Evolutionary conservation across 148 eudicot genomes (phyloP).

Genomic region (Rhododendron griersonianum): DNA sequence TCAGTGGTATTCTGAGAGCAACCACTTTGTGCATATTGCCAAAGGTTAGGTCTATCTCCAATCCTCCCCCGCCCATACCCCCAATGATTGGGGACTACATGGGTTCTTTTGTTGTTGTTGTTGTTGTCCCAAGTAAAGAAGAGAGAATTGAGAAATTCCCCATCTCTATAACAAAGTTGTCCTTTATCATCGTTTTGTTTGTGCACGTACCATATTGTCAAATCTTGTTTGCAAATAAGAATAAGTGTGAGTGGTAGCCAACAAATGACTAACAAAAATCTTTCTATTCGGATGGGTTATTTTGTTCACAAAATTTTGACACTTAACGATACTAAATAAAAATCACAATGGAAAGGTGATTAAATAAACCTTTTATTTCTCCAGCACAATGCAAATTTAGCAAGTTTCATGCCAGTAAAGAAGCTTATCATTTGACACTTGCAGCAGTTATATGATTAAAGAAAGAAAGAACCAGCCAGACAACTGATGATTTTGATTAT

Average conservation of each 20-base stretch:
- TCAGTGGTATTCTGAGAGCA: no score
- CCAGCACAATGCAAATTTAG: not conserved
- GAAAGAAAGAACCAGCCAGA: not conserved
- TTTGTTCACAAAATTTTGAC: not conserved
- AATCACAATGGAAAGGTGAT: not conserved
- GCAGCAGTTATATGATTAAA: not conserved
- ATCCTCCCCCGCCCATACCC: no score
- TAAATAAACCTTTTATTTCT: not conserved
- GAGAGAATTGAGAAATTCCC: not conserved
- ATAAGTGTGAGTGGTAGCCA: not conserved
- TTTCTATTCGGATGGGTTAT: not conserved
- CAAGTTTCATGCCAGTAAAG: not conserved
- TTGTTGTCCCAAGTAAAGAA: not conserved
- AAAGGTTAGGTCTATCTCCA: no score
- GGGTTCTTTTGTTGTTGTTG: no score
- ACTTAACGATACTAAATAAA: not conserved
- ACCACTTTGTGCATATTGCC: no score
- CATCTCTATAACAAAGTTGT: not conserved
- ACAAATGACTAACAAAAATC: not conserved
- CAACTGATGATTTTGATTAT: conserved; percentile 1
- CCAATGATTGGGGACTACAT: no score
- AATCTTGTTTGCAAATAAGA: not conserved
- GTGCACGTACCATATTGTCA: not conserved
- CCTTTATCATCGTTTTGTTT: not conserved
- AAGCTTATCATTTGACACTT: not conserved